Base-by-base conservation (phyloP, 768 basidiomycete genomes). In the Agrocybe praecox region DNA sequence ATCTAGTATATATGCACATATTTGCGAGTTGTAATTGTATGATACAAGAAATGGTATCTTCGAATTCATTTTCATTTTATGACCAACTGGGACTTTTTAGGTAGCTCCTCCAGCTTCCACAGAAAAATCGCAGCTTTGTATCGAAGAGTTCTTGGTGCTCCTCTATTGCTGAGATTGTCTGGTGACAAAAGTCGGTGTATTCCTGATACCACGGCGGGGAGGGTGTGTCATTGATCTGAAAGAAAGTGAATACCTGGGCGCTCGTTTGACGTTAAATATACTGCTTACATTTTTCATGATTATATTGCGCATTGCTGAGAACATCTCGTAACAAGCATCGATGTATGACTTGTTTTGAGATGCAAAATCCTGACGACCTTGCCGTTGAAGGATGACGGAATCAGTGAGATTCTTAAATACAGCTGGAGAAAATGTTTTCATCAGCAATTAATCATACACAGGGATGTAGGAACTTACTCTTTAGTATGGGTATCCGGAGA, bases 271-370 rank as follows among this genome's bases (percentile, higher is more conserved):
- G n/a, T n/a, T n/a, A n/a, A n/a, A n/a, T n/a, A n/a, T n/a, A n/a
- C n/a, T n/a, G 66, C 69, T 43, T 61, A 84, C 86, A 66, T 71
- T 65, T 56, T 40, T 14, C 12, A 5, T 40, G 12, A 73, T 71
- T 36, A 77, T 76, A 26, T 75, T 73, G 19, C 80, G 71, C 82
- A 89, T 83, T 1, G 78, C 69, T 19, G 80, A 76, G 24, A 87
- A 72, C 70, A 86, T 76, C 33, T 62, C 71, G 6, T 77, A 71
- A 46, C 79, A 70, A 49, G 76, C 71, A 5, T 76, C 75, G 15
- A 77, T 62, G 44, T 77, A 80, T 18, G 55, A 63, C 53, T 78
- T 67, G 62, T 77, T 75, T 56, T 73, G 68, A 24, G 67, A 32
- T 15, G 26, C 29, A 23, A 62, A 33, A 15, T 50, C 61, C 24